Evolutionary conservation across 805 yeast species (phyloP).

Genomic region (Metschnikowia cerradonensis): DNA sequence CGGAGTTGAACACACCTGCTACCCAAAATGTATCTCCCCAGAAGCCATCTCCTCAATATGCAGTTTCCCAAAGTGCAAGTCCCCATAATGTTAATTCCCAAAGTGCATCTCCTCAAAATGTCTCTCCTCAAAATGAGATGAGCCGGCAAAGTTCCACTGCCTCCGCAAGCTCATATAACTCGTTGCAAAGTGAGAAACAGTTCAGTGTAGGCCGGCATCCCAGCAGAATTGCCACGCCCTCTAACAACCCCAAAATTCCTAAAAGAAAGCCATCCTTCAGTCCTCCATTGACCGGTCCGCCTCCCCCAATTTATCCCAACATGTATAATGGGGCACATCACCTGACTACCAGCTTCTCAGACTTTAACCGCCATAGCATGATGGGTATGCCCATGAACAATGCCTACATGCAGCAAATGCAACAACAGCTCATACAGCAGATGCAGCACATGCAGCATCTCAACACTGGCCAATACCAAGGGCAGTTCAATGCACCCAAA

Average conservation of each 20-base stretch:
- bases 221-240: slow-evolving; percentile 13
- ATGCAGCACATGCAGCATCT: slow-evolving; percentile 14
- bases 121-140: neutral
- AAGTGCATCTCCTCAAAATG: neutral
- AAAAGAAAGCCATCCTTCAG: slow-evolving; percentile 4
- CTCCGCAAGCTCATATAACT: slow-evolving; percentile 23
- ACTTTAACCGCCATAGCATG: slow-evolving; percentile 11
- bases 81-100: too few species aligned
- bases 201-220: slow-evolving; percentile 15
- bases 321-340: neutral
- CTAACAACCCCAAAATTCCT: neutral
- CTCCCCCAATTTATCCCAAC: slow-evolving; percentile 15
- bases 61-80: too few species aligned
- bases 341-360: neutral
- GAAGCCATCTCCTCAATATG: too few species aligned
- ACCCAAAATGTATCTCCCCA: neutral
- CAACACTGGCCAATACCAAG: neutral
- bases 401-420: slow-evolving; percentile 48
- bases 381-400: slow-evolving; percentile 11
- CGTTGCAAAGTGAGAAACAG: slow-evolving; percentile 28
- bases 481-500: neutral
- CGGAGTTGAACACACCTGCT: too few species aligned
- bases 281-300: slow-evolving; percentile 19
- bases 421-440: slow-evolving; percentile 45
- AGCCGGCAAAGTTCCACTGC: slow-evolving; percentile 4